These are phyloP conservation scores for Globisporangium lucens DNA, from an alignment of 352 stramenopile genomes.

Conservation along the genomic window DNA sequence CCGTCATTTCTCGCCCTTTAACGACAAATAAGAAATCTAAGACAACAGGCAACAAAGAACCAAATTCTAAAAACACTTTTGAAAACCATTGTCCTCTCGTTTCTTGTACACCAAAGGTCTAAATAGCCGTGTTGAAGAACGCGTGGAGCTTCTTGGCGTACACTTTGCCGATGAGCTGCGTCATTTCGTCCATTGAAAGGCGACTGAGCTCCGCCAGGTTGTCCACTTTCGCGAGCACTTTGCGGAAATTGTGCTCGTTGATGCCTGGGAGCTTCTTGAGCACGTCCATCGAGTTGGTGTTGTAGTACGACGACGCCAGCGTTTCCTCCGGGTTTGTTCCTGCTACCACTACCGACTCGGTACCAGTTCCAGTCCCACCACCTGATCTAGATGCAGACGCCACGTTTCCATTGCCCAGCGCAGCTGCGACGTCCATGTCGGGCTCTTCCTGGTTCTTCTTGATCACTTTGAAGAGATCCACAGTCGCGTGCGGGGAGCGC, in stretches of 20 bases:
- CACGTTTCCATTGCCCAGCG: constrained; percentile 44
- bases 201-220: constrained; percentile 75
- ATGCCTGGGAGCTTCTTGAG: constrained; percentile 96
- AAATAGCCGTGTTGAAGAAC: constrained; percentile 77
- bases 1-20: background rate
- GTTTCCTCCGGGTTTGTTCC: constrained; percentile 58
- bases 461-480: constrained; percentile 82
- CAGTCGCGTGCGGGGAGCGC: constrained; percentile 87
- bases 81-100: constrained; percentile 4
- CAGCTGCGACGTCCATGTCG: constrained; percentile 67
- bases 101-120: constrained; percentile 3
- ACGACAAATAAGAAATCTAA: background rate
- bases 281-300: constrained; percentile 92
- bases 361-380: constrained; percentile 15
- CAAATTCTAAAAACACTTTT: constrained; percentile 2
- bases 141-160: constrained; percentile 75
- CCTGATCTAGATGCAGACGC: background rate
- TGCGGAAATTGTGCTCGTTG: constrained; percentile 90
- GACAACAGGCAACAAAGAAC: constrained; percentile 4
- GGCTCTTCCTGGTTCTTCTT: constrained; percentile 85
- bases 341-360: constrained; percentile 41
- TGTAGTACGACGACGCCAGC: constrained; percentile 70
- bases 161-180: constrained; percentile 61
- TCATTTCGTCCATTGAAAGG: constrained; percentile 62
- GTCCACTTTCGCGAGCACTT: constrained; percentile 63